Evolutionary conservation across 192 early-diverging fungal species (phyloP).

Genomic region (Linnemannia elongata): DNA sequence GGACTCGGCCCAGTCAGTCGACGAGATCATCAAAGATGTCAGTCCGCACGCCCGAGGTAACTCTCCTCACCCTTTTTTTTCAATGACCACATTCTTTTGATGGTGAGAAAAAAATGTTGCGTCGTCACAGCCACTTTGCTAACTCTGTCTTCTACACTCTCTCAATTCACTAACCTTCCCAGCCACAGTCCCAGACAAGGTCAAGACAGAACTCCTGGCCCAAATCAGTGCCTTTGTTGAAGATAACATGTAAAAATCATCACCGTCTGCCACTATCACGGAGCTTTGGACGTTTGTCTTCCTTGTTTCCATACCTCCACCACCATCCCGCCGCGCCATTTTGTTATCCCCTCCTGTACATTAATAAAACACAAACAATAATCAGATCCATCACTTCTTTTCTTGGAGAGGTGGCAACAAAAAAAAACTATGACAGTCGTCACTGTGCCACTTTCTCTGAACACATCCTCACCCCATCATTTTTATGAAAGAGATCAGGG

Average conservation of each 20-base stretch:
- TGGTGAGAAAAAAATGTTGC: background rate
- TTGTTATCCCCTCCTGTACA: background rate
- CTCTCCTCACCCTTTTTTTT: background rate
- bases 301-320: too few species aligned
- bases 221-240: slow-evolving; percentile 50
- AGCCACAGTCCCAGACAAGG: slow-evolving; percentile 47
- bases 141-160: background rate
- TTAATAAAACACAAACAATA: slow-evolving; percentile 1
- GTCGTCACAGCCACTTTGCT: background rate
- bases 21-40: slow-evolving; percentile 52
- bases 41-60: slow-evolving; percentile 48
- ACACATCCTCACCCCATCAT: too few species aligned
- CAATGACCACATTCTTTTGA: too few species aligned
- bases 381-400: background rate
- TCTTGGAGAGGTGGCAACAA: background rate
- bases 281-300: too few species aligned
- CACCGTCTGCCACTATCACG: background rate
- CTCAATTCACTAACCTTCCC: background rate
- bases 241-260: slow-evolving; percentile 28
- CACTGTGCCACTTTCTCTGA: too few species aligned
- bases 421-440: too few species aligned
- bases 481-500: too few species aligned
- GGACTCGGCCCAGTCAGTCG: slow-evolving; percentile 34
- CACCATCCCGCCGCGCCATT: background rate
- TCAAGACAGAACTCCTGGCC: slow-evolving; percentile 40